phyloP scores from a whole-genome alignment of 192 early-diverging fungal genomes.

The Rhizophagus sp. region DNA sequence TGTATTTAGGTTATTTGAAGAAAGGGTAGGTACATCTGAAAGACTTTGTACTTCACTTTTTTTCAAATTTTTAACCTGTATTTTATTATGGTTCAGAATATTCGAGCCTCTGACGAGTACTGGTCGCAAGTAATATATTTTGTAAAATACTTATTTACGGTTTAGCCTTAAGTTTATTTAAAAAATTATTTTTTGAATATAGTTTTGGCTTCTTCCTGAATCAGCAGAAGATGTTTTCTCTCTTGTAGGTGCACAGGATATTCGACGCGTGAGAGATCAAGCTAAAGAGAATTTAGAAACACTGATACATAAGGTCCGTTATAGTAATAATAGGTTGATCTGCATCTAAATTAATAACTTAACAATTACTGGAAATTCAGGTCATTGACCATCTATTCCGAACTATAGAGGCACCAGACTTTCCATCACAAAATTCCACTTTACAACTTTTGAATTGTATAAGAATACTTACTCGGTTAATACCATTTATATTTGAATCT shows the following conservation, averaged over 20 bases:
- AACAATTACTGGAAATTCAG: not conserved
- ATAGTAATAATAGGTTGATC: not conserved
- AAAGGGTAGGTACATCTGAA: constrained; percentile 56
- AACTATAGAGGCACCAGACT: constrained; percentile 52
- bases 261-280: constrained; percentile 72
- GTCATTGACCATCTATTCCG: constrained; percentile 51
- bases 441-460: constrained; percentile 78
- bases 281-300: constrained; percentile 78
- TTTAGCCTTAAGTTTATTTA: not conserved
- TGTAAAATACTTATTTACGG: not conserved
- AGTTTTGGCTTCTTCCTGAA: constrained; percentile 79
- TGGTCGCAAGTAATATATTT: constrained; percentile 48
- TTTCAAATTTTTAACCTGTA: not conserved
- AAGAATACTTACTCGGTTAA: constrained; percentile 78
- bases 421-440: constrained; percentile 53
- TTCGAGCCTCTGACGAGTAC: constrained; percentile 42
- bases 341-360: not conserved
- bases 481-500: constrained; percentile 84
- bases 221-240: constrained; percentile 84
- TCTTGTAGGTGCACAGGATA: constrained; percentile 81
- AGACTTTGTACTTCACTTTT: not conserved
- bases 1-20: constrained; percentile 83
- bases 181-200: constrained; percentile 15
- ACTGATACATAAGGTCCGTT: constrained; percentile 68
- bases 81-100: constrained; percentile 33